Percentiles rank a stretch among this genome's conserved stretches.
These are phyloP conservation scores for Mycocentrospora acerina DNA, from an alignment of 2,329 filamentous ascomycete species.

Conservation along the genomic window DNA sequence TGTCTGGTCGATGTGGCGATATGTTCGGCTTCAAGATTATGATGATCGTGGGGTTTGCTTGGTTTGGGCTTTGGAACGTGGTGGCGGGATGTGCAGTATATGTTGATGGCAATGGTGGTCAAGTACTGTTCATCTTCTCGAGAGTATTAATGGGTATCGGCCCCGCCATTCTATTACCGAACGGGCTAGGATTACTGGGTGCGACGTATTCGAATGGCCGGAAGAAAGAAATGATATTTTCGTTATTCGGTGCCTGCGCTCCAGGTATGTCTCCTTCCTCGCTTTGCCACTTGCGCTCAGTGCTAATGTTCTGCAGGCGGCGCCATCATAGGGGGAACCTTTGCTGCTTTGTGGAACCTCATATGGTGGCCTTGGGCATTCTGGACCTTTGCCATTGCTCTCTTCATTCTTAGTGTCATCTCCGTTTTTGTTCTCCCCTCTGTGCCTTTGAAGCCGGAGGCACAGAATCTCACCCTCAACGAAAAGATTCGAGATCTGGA, in stretches of 20 bases:
- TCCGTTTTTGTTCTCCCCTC: constrained; percentile 46
- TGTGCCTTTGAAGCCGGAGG: constrained; percentile 18
- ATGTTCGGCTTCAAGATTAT: constrained; percentile 53
- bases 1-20: constrained; percentile 53
- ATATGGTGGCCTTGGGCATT: constrained; percentile 58
- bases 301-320: constrained; percentile 32
- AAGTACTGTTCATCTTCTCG: constrained; percentile 41
- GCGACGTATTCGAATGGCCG: constrained; percentile 58
- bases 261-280: constrained; percentile 33
- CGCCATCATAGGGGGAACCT: constrained; percentile 44
- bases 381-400: constrained; percentile 47
- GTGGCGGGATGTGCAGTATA: constrained; percentile 49
- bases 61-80: constrained; percentile 53
- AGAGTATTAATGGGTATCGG: constrained; percentile 55
- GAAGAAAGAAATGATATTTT: constrained; percentile 63
- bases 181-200: constrained; percentile 64
- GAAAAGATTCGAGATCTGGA: constrained; percentile 44
- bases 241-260: constrained; percentile 52
- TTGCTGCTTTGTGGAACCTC: constrained; percentile 45
- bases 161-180: constrained; percentile 64
- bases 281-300: background rate
- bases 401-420: constrained; percentile 40
- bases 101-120: constrained; percentile 19
- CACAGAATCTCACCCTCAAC: constrained; percentile 9
- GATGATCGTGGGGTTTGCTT: constrained; percentile 52